Base-by-base conservation (phyloP, 2,329 filamentous ascomycete genomes). In the Arthrobotrys megalospora region DNA sequence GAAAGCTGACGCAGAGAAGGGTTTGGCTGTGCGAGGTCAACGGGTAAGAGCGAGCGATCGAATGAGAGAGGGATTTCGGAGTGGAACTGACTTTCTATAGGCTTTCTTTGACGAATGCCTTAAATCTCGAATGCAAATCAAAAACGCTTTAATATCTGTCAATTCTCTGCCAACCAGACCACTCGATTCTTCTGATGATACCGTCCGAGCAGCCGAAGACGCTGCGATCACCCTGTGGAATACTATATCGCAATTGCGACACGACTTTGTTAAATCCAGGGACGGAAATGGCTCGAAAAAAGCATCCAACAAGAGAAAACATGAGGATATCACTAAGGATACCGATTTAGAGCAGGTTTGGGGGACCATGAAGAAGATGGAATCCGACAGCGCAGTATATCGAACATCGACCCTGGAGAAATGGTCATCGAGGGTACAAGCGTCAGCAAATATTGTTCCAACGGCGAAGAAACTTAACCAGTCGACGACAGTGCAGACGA, bases 71-170 rank as follows among this genome's bases (percentile, higher is more conserved):
- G 16, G 24, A 45, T 24, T 12, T 36, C 21, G 52, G n/a, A 41
- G 65, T 21, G 48, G 7, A 19, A 41, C 5, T 72, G 16, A 73
- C 63, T n/a, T 38, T 19, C 1, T 14, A 8, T 58, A 81, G 80
- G 80, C 80, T 58, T 90, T 91, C 0, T 99, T 97, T 82, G 95
- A 98, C 81, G 90, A 92, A 0, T 89, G 98, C 0, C 88, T 99
- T 36, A 97, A 97, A 85, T 89, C 94, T 12, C 91, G 96, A 19
- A 97, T 99, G 82, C 92, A 95, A 78, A 86, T 99, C 16, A 96
- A 99, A 84, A 98, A 97, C 84, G 93, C 93, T 1, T 85, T 99
- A 12, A 89, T 96, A 14, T 91, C 92, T 0, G 89, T 91, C 28
- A 97, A 97, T 84, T 91, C 93, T 0, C 87, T 96, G 47, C 84